Conservation (phyloP, 768 basidiomycete species). For the Dacryopinax spathularia region DNA sequence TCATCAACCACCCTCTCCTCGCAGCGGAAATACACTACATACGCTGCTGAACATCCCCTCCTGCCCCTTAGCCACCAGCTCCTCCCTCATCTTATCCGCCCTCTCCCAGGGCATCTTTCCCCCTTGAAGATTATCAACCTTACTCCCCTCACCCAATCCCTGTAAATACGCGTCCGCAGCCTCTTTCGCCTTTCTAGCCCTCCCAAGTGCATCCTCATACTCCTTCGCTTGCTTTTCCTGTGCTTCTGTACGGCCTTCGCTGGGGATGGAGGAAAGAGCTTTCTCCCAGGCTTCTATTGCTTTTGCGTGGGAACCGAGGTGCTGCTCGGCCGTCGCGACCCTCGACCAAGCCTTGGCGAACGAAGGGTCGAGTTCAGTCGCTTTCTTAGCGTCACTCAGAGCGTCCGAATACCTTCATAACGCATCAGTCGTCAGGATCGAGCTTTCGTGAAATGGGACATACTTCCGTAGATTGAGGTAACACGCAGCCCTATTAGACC, state of each 20-base stretch:
- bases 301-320: conserved; percentile 7
- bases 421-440: conserved; percentile 9
- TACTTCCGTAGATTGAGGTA: conserved; percentile 27
- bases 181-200: conserved; percentile 12
- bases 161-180: neutral
- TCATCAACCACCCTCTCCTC: conserved; percentile 11
- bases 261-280: conserved; percentile 19
- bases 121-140: conserved; percentile 3
- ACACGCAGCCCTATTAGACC: conserved; percentile 35
- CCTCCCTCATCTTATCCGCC: conserved; percentile 11
- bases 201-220: conserved; percentile 21
- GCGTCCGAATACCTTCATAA: conserved; percentile 36
- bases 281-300: neutral
- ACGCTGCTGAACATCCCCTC: neutral
- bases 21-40: neutral
- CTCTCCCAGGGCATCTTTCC: conserved; percentile 14
- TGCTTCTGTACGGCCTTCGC: conserved; percentile 19
- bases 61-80: neutral
- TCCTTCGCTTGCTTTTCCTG: conserved; percentile 27
- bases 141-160: neutral
- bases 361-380: conserved; percentile 27
- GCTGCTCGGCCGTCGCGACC: conserved; percentile 23
- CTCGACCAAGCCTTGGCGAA: conserved; percentile 34
- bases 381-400: conserved; percentile 34
- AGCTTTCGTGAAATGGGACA: neutral